Base-by-base conservation (phyloP, 257 asterid genomes). In the Lithospermum erythrorhizon region DNA sequence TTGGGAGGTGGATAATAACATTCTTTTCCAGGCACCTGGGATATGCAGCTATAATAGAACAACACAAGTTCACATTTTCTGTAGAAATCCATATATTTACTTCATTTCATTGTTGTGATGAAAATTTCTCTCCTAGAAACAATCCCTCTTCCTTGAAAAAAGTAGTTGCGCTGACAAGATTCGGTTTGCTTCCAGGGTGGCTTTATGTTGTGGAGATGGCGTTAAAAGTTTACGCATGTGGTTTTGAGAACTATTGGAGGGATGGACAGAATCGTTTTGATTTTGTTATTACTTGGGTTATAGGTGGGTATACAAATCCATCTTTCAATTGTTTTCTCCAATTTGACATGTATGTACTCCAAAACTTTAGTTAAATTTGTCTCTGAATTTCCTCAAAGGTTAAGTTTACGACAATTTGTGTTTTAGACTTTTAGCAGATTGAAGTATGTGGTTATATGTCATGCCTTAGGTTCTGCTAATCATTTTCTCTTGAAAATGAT, bases 211-310 rank as follows among this genome's bases (percentile, higher is more conserved):
- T 89, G 55, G 99, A 93, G 81, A 83, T 89, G 91, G 80, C 84
- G 59, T 65, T 93, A 59, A 93, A 93, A 81, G 82, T 93, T 60
- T 93, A 89, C 70, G 63, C 97, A 29, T 81, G 61, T 61, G 99
- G 97, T 63, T 89, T 89, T 49, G 82, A 73, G 75, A 93, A 93
- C 75, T 93, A 93, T 61, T 93, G 97, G 99, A 84, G 94, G 75
- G 99, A 89, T 68, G 94, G 96, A n/a, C 95, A 84, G 75, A 93
- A 93, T 79, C 94, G 87, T 61, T 89, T 93, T 45, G 99, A 93
- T 82, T 93, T 89, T 67, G 45, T 93, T 67, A 48, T 93, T 84
- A 93, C 99, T 55, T 89, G 84, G 95, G 97, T 93, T 59, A 93
- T 93, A 70, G 97, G 98, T 88, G 70, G 70, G 87, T 75, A 48